phyloP scores from a whole-genome alignment of 345 rosid genomes.

The Lepidium africanum region DNA sequence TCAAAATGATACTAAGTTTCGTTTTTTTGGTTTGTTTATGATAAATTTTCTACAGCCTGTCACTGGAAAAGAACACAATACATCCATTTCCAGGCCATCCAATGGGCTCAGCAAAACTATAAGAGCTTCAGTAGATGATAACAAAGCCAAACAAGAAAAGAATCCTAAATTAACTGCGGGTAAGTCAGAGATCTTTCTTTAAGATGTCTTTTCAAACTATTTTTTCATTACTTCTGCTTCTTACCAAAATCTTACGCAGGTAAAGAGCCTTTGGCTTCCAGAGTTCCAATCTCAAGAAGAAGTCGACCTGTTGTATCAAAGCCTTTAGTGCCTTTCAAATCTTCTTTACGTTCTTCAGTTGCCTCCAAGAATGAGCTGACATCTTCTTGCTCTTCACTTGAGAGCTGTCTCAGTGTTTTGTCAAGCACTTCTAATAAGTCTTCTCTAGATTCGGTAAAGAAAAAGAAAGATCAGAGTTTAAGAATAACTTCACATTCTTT shows the following conservation, averaged over 20 bases:
- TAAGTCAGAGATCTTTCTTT: slow-evolving; percentile 13
- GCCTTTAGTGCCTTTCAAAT: slow-evolving; percentile 36
- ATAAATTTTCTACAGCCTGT: slow-evolving; percentile 31
- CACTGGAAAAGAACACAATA: slow-evolving; percentile 29
- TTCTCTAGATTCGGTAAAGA: slow-evolving; percentile 29
- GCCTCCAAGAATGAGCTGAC: slow-evolving; percentile 43
- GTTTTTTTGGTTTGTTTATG: slow-evolving; percentile 3
- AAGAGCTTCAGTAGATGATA: slow-evolving; percentile 48
- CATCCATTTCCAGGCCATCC: slow-evolving; percentile 47
- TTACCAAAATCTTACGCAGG: slow-evolving; percentile 33
- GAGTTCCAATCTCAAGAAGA: slow-evolving; percentile 30
- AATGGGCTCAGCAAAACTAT: slow-evolving; percentile 34
- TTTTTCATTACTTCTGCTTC: slow-evolving; percentile 11
- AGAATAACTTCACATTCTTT: slow-evolving; percentile 30
- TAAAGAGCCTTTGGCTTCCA: slow-evolving; percentile 33
- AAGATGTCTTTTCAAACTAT: neutral
- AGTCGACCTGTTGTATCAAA: slow-evolving; percentile 34
- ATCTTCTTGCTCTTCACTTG: slow-evolving; percentile 57
- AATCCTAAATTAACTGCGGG: slow-evolving; percentile 33
- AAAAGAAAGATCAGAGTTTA: slow-evolving; percentile 32
- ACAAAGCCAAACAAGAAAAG: slow-evolving; percentile 45
- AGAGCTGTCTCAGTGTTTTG: slow-evolving; percentile 54
- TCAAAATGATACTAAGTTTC: neutral
- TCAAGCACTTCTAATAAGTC: slow-evolving; percentile 38
- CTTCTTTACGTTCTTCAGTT: slow-evolving; percentile 38